A percentile compares a stretch with the other conserved stretches of the same genome.
Evolutionary conservation across 768 basidiomycete species (phyloP).

Genomic region (Macrolepiota albuminosa): DNA sequence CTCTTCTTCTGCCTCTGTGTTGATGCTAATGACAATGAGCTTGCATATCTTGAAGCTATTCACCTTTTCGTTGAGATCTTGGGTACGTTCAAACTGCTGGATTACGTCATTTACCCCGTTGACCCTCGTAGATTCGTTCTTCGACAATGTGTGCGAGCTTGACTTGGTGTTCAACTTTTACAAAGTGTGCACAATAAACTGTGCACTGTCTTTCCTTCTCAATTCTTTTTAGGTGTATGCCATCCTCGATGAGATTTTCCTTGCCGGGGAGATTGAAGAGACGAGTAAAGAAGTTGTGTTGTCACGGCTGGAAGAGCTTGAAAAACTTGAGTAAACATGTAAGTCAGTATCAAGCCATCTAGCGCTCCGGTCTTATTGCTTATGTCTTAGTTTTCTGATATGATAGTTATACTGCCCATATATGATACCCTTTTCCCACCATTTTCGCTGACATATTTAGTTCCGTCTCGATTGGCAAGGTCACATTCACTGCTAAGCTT

Average conservation of each 20-base stretch:
- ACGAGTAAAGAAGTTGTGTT: conserved; percentile 96
- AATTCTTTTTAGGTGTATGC: conserved; percentile 74
- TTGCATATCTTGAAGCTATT: conserved; percentile 95
- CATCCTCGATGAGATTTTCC: conserved; percentile 95
- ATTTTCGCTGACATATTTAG: neutral
- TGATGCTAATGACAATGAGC: conserved; percentile 96
- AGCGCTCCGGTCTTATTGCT: neutral
- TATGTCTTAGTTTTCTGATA: neutral
- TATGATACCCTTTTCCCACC: conserved; percentile 11
- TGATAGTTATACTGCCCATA: neutral
- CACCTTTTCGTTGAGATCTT: conserved; percentile 98
- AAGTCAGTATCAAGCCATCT: neutral
- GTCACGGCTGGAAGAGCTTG: conserved; percentile 83
- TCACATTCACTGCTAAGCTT: neutral
- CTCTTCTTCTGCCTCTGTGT: conserved; percentile 98
- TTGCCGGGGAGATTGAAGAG: conserved; percentile 98
- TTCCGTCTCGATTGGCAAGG: neutral
- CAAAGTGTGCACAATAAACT: conserved; percentile 49
- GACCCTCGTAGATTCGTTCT: conserved; percentile 76
- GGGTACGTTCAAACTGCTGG: conserved; percentile 45
- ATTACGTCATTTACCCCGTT: conserved; percentile 2
- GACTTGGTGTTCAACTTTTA: conserved; percentile 99
- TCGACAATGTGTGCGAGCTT: conserved; percentile 97
- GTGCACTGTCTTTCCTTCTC: neutral
- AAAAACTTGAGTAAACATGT: conserved; percentile 71